Percentiles rank a stretch among this genome's conserved stretches.
Evolutionary conservation across 805 yeast genomes (phyloP).

Genomic region (Barnettozyma californica): DNA sequence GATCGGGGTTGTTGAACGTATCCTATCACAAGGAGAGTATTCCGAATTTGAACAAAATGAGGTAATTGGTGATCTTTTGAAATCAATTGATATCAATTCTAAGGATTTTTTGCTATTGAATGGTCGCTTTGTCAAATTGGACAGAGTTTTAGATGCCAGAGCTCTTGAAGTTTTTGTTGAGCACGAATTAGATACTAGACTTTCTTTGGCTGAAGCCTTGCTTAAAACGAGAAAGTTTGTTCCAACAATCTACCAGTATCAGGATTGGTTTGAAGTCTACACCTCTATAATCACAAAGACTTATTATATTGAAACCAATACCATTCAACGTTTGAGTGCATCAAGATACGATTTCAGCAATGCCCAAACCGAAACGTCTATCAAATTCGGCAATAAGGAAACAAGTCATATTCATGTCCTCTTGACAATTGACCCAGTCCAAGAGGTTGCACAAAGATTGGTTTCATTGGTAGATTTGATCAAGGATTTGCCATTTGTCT

Average conservation of each 20-base stretch:
- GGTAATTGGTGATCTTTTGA: conserved; percentile 21
- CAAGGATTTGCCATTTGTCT: conserved; percentile 42
- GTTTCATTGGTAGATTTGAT: conserved; percentile 43
- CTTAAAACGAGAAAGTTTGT: conserved; percentile 17
- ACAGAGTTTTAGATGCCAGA: conserved; percentile 17
- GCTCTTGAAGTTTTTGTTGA: conserved; percentile 37
- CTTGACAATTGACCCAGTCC: conserved; percentile 66
- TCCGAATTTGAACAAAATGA: conserved; percentile 9
- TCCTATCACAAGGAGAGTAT: conserved; percentile 12
- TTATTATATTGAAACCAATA: conserved; percentile 30
- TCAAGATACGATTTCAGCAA: conserved; percentile 43
- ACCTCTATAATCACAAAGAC: conserved; percentile 40
- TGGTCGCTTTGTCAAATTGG: conserved; percentile 45
- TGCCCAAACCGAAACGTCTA: conserved; percentile 19
- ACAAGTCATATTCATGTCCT: conserved; percentile 47
- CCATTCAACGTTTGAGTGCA: conserved; percentile 32
- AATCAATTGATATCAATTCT: conserved; percentile 29
- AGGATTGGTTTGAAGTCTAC: conserved; percentile 44
- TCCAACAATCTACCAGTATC: conserved; percentile 14
- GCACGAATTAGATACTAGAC: conserved; percentile 43
- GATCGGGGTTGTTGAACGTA: conserved; percentile 10
- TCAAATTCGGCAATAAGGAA: conserved; percentile 21
- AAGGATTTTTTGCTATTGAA: conserved; percentile 42
- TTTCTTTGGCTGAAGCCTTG: conserved; percentile 28
- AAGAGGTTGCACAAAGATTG: conserved; percentile 61